These are phyloP conservation scores for Fusarium virguliforme DNA, from an alignment of 2,329 filamentous ascomycete genomes.

Conservation along the genomic window DNA sequence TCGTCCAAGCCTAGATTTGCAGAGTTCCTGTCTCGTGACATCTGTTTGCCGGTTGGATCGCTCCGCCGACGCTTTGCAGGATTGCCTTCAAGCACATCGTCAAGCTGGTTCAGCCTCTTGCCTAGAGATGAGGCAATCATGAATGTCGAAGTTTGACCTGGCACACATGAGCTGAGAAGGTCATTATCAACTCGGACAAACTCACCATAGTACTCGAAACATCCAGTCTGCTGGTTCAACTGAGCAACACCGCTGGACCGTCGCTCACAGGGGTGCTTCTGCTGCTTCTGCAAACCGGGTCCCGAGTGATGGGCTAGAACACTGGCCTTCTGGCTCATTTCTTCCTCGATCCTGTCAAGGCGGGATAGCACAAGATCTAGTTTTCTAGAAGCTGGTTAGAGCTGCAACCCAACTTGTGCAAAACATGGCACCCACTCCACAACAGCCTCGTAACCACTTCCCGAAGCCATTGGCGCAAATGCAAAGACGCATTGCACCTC, in stretches of 20 bases:
- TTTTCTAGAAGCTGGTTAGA: background rate
- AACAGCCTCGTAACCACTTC: background rate
- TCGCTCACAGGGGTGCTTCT: background rate
- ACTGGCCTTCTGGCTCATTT: background rate
- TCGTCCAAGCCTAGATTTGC: background rate
- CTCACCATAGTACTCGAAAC: background rate
- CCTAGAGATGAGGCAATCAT: background rate
- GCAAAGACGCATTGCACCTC: background rate
- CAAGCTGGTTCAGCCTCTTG: background rate
- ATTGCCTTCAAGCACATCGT: background rate
- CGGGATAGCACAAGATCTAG: background rate
- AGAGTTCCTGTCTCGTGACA: background rate
- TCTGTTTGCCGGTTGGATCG: background rate
- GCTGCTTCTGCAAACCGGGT: background rate
- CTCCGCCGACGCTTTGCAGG: background rate
- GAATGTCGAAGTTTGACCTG: background rate
- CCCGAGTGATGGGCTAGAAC: background rate
- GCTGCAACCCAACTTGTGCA: background rate
- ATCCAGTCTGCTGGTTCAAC: background rate
- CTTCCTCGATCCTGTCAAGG: background rate
- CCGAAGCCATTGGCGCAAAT: background rate
- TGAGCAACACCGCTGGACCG: background rate
- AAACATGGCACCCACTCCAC: background rate
- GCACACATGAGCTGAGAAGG: background rate
- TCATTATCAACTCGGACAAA: background rate